phyloP scores from a whole-genome alignment of 1,139 yeast species.

The Blastobotrys apis region DNA sequence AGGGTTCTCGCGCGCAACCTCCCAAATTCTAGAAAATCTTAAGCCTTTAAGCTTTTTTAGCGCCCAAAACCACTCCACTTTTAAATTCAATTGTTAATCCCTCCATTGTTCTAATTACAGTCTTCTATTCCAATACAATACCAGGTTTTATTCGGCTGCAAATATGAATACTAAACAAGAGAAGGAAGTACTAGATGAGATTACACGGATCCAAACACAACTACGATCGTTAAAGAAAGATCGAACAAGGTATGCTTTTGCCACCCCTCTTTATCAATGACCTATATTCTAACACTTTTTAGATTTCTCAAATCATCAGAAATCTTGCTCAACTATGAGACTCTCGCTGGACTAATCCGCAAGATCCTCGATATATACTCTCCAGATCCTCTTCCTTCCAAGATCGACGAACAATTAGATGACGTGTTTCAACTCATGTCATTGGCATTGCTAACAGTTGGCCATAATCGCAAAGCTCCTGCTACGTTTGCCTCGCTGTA shows the following conservation, averaged over 20 bases:
- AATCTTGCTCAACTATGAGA: conserved; percentile 46
- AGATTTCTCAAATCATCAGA: conserved; percentile 49
- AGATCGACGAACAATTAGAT: conserved; percentile 69
- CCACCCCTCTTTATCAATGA: not conserved
- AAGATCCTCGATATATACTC: conserved; percentile 31
- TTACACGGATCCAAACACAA: conserved; percentile 40
- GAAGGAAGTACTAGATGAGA: conserved; percentile 32
- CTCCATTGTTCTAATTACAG: no score
- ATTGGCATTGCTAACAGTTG: conserved; percentile 84
- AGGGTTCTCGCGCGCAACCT: no score
- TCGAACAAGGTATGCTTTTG: conserved; percentile 37
- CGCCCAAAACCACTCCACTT: no score
- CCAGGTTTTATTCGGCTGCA: no score
- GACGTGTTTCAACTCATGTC: conserved; percentile 86
- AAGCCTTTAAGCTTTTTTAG: no score
- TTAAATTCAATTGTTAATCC: no score
- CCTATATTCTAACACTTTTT: not conserved
- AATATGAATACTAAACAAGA: no score
- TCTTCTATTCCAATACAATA: no score
- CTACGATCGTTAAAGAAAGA: conserved; percentile 49
- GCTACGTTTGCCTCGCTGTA: conserved; percentile 87
- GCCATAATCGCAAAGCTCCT: conserved; percentile 83
- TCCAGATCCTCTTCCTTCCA: conserved; percentile 22
- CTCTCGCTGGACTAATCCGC: conserved; percentile 31
- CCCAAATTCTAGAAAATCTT: no score